A percentile compares a stretch with the other conserved stretches of the same genome.
Conservation (phyloP, 352 stramenopile genomes). For the Globisporangium spinosum region DNA sequence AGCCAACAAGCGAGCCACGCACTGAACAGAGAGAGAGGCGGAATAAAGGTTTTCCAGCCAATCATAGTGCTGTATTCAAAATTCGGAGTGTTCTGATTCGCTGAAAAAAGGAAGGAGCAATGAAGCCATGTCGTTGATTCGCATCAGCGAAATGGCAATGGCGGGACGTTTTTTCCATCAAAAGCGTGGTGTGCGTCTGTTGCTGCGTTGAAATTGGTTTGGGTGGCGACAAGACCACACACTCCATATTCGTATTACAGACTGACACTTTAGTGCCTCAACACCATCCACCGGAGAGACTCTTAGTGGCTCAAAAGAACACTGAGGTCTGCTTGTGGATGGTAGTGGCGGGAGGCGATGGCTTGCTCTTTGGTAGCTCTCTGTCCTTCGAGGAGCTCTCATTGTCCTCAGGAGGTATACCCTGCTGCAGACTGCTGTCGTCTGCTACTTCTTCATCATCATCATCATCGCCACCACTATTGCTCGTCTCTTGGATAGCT, state of each 20-base stretch:
- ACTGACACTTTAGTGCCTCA: neutral
- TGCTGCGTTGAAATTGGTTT: neutral
- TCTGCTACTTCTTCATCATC: neutral
- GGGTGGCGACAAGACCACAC: neutral
- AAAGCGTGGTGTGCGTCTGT: neutral
- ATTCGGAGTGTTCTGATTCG: neutral
- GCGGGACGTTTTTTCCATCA: neutral
- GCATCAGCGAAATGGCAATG: conserved; percentile 6
- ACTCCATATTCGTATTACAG: neutral
- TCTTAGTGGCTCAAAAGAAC: conserved; percentile 14
- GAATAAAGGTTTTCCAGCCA: neutral
- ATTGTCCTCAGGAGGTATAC: neutral
- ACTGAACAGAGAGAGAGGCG: neutral
- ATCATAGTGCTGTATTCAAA: neutral
- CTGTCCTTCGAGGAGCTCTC: neutral
- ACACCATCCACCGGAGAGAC: neutral
- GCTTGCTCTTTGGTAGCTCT: neutral
- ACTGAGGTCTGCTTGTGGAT: conserved; percentile 19
- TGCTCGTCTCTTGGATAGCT: neutral
- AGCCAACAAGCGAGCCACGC: neutral
- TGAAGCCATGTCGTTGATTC: conserved; percentile 12
- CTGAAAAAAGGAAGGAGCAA: neutral
- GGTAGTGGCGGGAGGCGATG: neutral
- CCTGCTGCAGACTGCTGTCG: neutral
- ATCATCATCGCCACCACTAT: neutral